Evolutionary conservation across 2,329 filamentous ascomycete species (phyloP).

Genomic region (Trichoderma sp.): DNA sequence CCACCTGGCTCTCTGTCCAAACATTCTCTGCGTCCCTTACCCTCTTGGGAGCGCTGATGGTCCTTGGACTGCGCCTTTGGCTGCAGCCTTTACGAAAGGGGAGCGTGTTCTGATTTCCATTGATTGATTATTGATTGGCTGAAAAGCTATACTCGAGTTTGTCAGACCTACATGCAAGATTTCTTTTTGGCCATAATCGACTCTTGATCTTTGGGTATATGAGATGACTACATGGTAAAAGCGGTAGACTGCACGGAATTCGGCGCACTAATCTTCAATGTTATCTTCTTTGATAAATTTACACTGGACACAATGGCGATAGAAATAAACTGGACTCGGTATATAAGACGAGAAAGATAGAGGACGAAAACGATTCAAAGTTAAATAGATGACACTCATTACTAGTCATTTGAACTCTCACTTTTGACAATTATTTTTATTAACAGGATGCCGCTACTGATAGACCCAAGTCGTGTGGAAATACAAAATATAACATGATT

Average conservation of each 20-base stretch:
- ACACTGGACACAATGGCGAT: not conserved
- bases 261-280: too few relatives aligned
- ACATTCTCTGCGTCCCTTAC: slow-evolving; percentile 27
- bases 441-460: not conserved
- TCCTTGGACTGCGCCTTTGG: slow-evolving; percentile 27
- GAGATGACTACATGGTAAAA: not conserved
- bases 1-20: slow-evolving; percentile 26
- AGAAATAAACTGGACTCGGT: not conserved
- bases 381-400: not conserved
- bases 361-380: not conserved
- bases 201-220: not conserved
- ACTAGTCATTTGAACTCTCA: not conserved
- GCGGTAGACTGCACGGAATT: not conserved
- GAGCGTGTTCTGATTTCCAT: slow-evolving; percentile 22
- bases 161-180: not conserved
- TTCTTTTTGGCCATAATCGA: not conserved
- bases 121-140: not conserved
- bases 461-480: not conserved
- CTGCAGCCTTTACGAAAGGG: slow-evolving; percentile 16
- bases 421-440: not conserved
- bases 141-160: not conserved
- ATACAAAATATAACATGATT: not conserved
- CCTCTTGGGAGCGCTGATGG: slow-evolving; percentile 27
- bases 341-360: not conserved
- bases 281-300: not conserved